Evolutionary conservation across 2,329 filamentous ascomycete species (phyloP), one percentile per base, ranked within the genome.

Genomic region (Massarina eburnea): DNA sequence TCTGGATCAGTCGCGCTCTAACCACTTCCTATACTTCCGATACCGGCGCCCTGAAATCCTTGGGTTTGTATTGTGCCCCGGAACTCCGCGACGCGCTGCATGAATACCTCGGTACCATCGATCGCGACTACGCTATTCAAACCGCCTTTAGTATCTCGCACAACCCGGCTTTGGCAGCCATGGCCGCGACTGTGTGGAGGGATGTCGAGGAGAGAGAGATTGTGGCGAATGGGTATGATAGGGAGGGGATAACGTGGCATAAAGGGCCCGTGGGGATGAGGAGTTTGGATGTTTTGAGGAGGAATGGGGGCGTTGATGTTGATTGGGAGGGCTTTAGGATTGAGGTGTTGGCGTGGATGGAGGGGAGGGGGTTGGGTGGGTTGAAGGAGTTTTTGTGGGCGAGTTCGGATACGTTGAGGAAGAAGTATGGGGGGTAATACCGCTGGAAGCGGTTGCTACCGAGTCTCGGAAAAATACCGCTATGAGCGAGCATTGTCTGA

Each of bases 1-100:
- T 94, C 37, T 95, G 89, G 89, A 81, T 89, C 8, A 81, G 82
- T 18, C 81, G 85, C 10, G 89, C 86, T 1, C 85, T 95, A 48
- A 82, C 82, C 46, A 73, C 73, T 10, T 73, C 48, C 26, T 21
- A 32, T 15, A 33, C 30, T 75, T 10, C 19, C 4, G 14, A 24
- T 9, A 8, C 30, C 3, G 35, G 42, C 1, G 88, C 92, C 53
- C 72, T 78, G n/a, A 82, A 83, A 57, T 75, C 80, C 3, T 58
- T 77, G 14, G 81, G 79, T 3, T 80, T 81, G 54, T 66, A 80
- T 8, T 71, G 82, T 40, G 70, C 75, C 1, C 48, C 57, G 2
- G n/a, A 71, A 0, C 73, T 83, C 1, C 71, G 80, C 10, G 57
- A 61, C 6, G 55, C 64, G 1, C 63, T 80, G 2, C 64, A 72